Evolutionary conservation across 768 basidiomycete genomes (phyloP).

Genomic region (Dictyophora rubrovolvata): DNA sequence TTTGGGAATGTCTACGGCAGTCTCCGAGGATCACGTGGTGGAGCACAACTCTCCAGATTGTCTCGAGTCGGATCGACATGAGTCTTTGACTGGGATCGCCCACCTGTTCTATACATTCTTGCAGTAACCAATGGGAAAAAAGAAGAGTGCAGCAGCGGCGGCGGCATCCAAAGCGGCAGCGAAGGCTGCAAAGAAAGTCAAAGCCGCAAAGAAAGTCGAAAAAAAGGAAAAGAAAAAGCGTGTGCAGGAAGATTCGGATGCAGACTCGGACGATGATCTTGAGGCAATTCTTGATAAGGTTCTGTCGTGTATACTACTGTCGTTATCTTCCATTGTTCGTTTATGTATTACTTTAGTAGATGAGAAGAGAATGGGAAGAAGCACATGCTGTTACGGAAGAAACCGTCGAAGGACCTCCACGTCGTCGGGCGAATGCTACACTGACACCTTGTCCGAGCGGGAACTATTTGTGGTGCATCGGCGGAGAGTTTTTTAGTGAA

Average conservation of each 20-base stretch:
- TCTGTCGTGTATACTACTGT: neutral
- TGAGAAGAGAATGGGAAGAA: constrained; percentile 74
- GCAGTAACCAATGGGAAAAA: constrained; percentile 23
- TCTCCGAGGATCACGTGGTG: too few species aligned
- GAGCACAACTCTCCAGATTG: too few species aligned
- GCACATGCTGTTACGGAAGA: constrained; percentile 81
- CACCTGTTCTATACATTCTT: neutral
- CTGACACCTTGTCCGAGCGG: constrained; percentile 72
- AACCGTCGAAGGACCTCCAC: constrained; percentile 71
- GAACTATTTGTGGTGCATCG: constrained; percentile 75
- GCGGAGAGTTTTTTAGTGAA: constrained; percentile 81
- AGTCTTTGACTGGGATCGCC: too few species aligned
- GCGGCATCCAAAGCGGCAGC: constrained; percentile 27
- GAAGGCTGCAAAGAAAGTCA: constrained; percentile 61
- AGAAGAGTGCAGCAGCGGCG: constrained; percentile 36
- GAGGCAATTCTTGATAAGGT: constrained; percentile 80
- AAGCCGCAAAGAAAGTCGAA: constrained; percentile 46
- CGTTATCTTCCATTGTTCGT: neutral
- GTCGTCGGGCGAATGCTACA: constrained; percentile 74
- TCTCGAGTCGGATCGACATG: too few species aligned
- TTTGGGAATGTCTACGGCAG: too few species aligned
- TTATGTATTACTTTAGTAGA: constrained; percentile 37
- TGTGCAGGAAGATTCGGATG: constrained; percentile 38
- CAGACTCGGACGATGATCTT: constrained; percentile 57
- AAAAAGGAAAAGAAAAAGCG: constrained; percentile 42